Evolutionary conservation across 2,329 filamentous ascomycete species (phyloP).

Genomic region (Exserohilum rostratum): DNA sequence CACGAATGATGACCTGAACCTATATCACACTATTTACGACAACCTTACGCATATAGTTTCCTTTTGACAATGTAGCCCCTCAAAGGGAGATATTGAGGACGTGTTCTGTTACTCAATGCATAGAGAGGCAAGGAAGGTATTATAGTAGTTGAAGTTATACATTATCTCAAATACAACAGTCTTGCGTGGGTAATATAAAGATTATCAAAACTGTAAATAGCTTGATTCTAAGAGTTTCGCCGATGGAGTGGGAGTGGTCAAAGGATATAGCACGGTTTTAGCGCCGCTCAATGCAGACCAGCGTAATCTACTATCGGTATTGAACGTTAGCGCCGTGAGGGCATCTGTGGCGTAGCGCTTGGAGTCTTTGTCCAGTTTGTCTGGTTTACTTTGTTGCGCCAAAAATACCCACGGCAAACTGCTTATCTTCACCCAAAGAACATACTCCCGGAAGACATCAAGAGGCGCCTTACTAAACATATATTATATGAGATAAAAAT

Average conservation of each 20-base stretch:
- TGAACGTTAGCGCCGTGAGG: too few relatives aligned
- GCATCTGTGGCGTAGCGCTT: neutral
- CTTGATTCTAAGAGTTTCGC: too few relatives aligned
- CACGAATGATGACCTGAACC: neutral
- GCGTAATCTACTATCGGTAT: too few relatives aligned
- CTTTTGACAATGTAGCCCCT: conserved; percentile 5
- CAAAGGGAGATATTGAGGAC: conserved; percentile 4
- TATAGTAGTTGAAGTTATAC: conserved; percentile 6
- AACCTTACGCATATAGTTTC: conserved; percentile 1
- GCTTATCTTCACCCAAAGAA: neutral
- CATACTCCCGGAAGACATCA: neutral
- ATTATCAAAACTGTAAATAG: neutral
- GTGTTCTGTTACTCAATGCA: conserved; percentile 7
- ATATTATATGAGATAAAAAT: neutral
- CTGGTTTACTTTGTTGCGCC: neutral
- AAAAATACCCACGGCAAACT: neutral
- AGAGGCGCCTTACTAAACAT: neutral
- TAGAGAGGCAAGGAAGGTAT: neutral
- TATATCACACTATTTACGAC: conserved; percentile 10
- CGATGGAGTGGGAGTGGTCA: too few relatives aligned
- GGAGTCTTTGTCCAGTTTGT: neutral
- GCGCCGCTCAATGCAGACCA: too few relatives aligned
- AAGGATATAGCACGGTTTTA: too few relatives aligned
- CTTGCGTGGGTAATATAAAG: neutral
- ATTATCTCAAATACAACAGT: conserved; percentile 6